Evolutionary conservation across 768 basidiomycete species (phyloP), one percentile per base, ranked within the genome.

Genomic region (Trametes villosa): DNA sequence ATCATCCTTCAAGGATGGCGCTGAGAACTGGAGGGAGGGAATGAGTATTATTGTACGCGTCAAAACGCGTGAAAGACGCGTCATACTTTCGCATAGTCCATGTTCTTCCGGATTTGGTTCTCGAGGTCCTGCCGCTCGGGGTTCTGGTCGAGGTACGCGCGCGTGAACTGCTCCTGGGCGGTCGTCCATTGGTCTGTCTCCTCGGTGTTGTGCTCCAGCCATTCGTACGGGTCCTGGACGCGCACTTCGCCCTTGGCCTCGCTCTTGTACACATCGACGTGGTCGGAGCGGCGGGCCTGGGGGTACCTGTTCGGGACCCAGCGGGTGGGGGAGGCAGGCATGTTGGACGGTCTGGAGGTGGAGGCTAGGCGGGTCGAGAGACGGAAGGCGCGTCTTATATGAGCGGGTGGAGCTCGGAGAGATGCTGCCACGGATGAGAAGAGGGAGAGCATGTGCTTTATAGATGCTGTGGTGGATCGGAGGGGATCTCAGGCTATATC

Each of bases 141-240:
- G 66, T 85, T 87, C 73, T 85, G 76, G 71, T 87, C 83, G 55
- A 93, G 75, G 70, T 87, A 85, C 29, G 75, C 56, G 34, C 83
- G 79, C 17, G 87, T 88, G 65, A 82, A 86, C 9, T 68, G 69
- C 55, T 84, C 84, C 69, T 91, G 89, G 9, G 77, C 80, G 26
- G 81, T 76, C 2, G 79, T 85, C 88, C 89, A 91, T 38, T 76
- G 69, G 49, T 87, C 80, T 0, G 86, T 89, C 71, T 92, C 89
- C 18, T 81, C 74, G 27, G 81, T 78, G 64, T 86, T 72, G 29
- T 83, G 75, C 61, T 92, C 89, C 22, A 94, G 78, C 89, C 91
- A 92, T 44, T 82, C 75, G 75, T 91, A 91, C 7, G 91, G 89
- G 72, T 92, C 87, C 4, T 78, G 72, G 0, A 94, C 85, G 38